These are phyloP conservation scores for Erodium maritimum DNA, from an alignment of 345 rosid genomes.

Conservation along the genomic window DNA sequence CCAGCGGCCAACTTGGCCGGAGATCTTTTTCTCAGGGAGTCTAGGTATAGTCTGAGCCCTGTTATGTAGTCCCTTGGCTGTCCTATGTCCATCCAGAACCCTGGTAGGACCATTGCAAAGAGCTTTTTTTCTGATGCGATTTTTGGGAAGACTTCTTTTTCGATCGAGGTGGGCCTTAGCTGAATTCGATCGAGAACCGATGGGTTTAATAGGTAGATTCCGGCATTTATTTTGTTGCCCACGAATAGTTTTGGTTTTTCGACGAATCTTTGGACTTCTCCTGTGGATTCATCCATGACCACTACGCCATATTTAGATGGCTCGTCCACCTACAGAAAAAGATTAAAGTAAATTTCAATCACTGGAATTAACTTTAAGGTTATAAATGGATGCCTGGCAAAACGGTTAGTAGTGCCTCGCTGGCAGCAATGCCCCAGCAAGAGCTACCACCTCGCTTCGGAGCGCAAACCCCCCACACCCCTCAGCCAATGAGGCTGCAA, in stretches of 20 bases:
- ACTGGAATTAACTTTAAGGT: too few species aligned
- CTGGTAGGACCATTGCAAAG: slow-evolving; percentile 89
- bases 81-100: slow-evolving; percentile 99
- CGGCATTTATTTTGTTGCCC: slow-evolving; percentile 97
- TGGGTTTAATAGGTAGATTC: slow-evolving; percentile 81
- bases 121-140: slow-evolving; percentile 67
- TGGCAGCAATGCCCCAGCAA: too few species aligned
- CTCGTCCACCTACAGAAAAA: slow-evolving; percentile 60
- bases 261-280: slow-evolving; percentile 73
- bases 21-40: slow-evolving; percentile 66
- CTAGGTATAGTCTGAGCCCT: slow-evolving; percentile 90
- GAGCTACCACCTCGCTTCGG: too few species aligned
- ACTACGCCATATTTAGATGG: slow-evolving; percentile 99
- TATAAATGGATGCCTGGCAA: too few species aligned
- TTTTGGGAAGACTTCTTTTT: slow-evolving; percentile 91
- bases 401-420: too few species aligned
- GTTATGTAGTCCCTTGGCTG: slow-evolving; percentile 89
- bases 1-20: slow-evolving; percentile 55
- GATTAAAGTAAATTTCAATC: neutral
- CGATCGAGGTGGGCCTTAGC: slow-evolving; percentile 90
- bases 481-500: too few species aligned
- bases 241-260: slow-evolving; percentile 87
- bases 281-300: slow-evolving; percentile 77
- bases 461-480: too few species aligned
- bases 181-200: slow-evolving; percentile 81